Evolutionary conservation across 495 filamentous ascomycete species (phyloP), one percentile per base, ranked within the genome.

Genomic region (Penicillium atrosanguineum): DNA sequence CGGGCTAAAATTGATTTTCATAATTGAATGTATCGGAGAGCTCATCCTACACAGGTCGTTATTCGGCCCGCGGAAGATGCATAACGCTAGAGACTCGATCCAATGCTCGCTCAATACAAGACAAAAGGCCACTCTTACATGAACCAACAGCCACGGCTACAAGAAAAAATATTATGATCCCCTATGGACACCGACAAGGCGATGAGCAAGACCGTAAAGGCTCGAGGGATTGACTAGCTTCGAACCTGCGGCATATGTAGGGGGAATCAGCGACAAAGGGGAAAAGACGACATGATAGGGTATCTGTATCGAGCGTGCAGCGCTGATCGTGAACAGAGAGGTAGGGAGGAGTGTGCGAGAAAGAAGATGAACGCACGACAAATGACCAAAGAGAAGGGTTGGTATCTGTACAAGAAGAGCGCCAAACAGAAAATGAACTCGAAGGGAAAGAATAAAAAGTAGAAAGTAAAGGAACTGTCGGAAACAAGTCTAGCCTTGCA

Each of bases 301-400:
- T 67, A 67, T 64, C 53, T 59, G 53, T 50, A 64, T 67, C 58
- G 34, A 64, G 63, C 60, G 45, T 57, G 52, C 31, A 62, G 48
- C 52, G 55, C 61, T 62, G 61, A 67, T 56, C 57, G 47, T 62
- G 41, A 67, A 52, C 47, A 61, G 55, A 55, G 54, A 40, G 41
- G 25, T 28, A 39, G 29, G 25, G 40, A 40, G 46, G 28, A 31
- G 28, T 18, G 44, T 3, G 39, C 14, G 20, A 39, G 19, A 36
- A 40, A 38, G 40, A 47, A 52, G 34, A 21, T 16, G 43, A 48
- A n/a, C 28, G 7, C 19, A 46, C 18, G 28, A 38, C 44, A 56
- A 61, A 25, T 46, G 46, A 44, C 55, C 44, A 57, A 42, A 44
- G 21, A 44, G 43, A 29, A 42, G 39, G 20, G 40, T 29, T 59